These are phyloP conservation scores for Exobasidium rhododendri DNA, from an alignment of 1,284 basidiomycete genomes.

Conservation along the genomic window DNA sequence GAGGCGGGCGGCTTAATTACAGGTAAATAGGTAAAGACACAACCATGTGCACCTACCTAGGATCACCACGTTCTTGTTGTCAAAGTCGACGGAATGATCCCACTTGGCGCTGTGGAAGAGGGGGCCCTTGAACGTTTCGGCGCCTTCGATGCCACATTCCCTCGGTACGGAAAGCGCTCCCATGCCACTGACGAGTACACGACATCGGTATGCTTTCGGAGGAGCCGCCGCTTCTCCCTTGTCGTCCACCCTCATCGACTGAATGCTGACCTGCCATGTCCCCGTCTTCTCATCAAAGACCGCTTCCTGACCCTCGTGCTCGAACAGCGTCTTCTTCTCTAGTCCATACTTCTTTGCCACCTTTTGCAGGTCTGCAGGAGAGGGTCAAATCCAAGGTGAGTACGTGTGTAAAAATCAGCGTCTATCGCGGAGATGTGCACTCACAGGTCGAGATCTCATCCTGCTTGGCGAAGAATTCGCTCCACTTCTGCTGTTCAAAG, in stretches of 20 bases:
- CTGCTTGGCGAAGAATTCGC: conserved; percentile 29
- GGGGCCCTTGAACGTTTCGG: conserved; percentile 45
- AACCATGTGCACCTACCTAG: no score
- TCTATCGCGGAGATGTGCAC: no score
- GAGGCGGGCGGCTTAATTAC: no score
- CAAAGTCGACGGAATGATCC: conserved; percentile 49
- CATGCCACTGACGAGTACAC: conserved; percentile 43
- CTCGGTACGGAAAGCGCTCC: conserved; percentile 49
- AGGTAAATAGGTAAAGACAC: no score
- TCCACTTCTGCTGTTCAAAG: no score
- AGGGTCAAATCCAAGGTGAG: no score
- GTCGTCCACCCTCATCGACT: conserved; percentile 28
- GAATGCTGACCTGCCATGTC: conserved; percentile 48
- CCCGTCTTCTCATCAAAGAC: conserved; percentile 38
- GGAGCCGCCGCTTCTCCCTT: no score
- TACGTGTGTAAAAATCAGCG: no score
- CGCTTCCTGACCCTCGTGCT: conserved; percentile 35
- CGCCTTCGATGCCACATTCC: conserved; percentile 38
- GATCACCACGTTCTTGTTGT: conserved; percentile 52
- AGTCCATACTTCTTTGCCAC: background rate
- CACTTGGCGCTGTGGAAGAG: conserved; percentile 54
- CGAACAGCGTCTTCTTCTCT: conserved; percentile 33
- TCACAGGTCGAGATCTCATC: no score
- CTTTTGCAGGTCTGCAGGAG: background rate
- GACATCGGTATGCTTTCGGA: conserved; percentile 20